Evolutionary conservation across 805 yeast species (phyloP).

Genomic region (Blastobotrys terrestris): DNA sequence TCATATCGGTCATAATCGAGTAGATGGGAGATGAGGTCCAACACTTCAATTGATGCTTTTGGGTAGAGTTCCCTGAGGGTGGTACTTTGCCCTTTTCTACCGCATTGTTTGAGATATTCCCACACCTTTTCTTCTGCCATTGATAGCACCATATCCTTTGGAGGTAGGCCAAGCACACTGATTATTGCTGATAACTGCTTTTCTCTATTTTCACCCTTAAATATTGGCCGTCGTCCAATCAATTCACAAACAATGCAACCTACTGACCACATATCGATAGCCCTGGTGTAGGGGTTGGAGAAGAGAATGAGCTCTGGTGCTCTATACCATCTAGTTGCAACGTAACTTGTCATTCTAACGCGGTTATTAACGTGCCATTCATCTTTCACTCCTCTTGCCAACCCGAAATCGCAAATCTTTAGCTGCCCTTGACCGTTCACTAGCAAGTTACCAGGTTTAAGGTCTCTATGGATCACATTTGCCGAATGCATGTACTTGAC

Average conservation of each 20-base stretch:
- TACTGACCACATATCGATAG: constrained; percentile 87
- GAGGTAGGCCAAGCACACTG: constrained; percentile 67
- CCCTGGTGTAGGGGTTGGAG: constrained; percentile 19
- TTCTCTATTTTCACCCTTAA: constrained; percentile 65
- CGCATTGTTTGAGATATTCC: background rate
- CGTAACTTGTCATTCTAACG: constrained; percentile 43
- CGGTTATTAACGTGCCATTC: constrained; percentile 15
- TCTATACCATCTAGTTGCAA: constrained; percentile 92
- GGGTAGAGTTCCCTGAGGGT: constrained; percentile 40
- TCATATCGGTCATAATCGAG: constrained; percentile 57
- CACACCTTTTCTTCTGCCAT: constrained; percentile 5
- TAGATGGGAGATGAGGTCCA: constrained; percentile 45
- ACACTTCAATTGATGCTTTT: constrained; percentile 46
- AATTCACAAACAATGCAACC: constrained; percentile 89
- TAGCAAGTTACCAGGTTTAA: constrained; percentile 85
- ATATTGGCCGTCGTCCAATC: constrained; percentile 72
- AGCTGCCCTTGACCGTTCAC: constrained; percentile 67
- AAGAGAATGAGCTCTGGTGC: constrained; percentile 67
- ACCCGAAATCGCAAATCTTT: constrained; percentile 90
- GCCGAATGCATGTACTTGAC: constrained; percentile 86
- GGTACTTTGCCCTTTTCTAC: background rate
- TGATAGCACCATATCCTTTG: constrained; percentile 19
- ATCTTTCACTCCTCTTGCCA: constrained; percentile 66
- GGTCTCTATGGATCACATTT: constrained; percentile 85
- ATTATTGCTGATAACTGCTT: constrained; percentile 68